Evolutionary conservation across 164 flowering plant species (phyloP).

Genomic region (Chimonanthus praecox): DNA sequence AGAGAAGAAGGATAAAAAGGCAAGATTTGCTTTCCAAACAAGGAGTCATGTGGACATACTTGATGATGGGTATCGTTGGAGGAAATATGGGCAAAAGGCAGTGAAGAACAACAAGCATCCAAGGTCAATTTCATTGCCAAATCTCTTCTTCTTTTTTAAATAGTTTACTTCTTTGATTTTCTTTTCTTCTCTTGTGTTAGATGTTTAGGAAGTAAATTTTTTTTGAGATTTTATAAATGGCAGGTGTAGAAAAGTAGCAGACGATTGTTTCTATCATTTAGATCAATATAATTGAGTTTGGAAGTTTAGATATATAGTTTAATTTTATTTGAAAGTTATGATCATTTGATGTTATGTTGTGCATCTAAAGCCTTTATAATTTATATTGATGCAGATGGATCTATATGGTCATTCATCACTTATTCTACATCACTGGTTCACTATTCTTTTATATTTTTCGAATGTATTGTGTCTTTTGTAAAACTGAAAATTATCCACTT

Average conservation of each 20-base stretch:
- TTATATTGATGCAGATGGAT: too few species aligned
- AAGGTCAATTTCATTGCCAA: slow-evolving; percentile 33
- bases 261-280: not conserved
- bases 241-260: not conserved
- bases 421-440: too few species aligned
- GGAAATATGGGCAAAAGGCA: slow-evolving; percentile 86
- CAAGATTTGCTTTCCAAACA: slow-evolving; percentile 68
- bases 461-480: too few species aligned
- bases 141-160: not conserved
- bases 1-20: slow-evolving; percentile 44
- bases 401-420: too few species aligned
- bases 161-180: not conserved
- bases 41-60: slow-evolving; percentile 77
- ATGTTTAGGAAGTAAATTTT: not conserved
- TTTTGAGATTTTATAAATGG: not conserved
- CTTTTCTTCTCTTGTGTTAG: not conserved
- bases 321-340: too few species aligned
- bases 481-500: too few species aligned
- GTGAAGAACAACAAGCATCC: slow-evolving; percentile 87
- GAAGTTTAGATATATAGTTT: too few species aligned
- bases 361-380: too few species aligned
- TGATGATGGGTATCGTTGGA: slow-evolving; percentile 90
- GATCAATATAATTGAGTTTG: too few species aligned
- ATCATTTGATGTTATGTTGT: too few species aligned
- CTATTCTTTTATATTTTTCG: too few species aligned